Percentiles rank a stretch among this genome's conserved stretches.
These are phyloP conservation scores for Cicer pinnatifidum DNA, from an alignment of 306 rosid genomes.

Conservation along the genomic window DNA sequence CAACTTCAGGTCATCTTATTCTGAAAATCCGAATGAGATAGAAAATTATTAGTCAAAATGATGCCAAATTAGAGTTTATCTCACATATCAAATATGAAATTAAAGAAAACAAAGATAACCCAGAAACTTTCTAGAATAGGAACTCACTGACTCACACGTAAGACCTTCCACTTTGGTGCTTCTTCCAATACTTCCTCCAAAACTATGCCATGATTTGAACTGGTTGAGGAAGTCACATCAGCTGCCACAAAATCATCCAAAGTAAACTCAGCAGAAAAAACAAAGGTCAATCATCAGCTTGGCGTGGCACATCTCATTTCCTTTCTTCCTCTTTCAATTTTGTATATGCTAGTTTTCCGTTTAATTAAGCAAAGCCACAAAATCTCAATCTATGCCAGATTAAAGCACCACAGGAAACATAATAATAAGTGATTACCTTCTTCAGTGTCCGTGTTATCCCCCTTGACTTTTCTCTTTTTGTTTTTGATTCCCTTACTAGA, in stretches of 20 bases:
- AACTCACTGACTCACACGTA: constrained; percentile 99
- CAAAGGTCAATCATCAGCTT: constrained; percentile 24
- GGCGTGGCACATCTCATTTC: constrained; percentile 1
- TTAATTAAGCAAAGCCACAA: constrained; percentile 23
- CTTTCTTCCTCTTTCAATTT: constrained; percentile 1
- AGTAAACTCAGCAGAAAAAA: not conserved
- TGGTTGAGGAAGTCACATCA: constrained; percentile 57
- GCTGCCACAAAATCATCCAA: constrained; percentile 51
- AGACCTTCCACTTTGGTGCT: constrained; percentile 99
- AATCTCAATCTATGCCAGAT: constrained; percentile 30
- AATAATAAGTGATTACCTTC: constrained; percentile 54
- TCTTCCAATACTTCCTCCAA: constrained; percentile 95
- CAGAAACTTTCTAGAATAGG: constrained; percentile 54
- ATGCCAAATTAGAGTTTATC: constrained; percentile 34
- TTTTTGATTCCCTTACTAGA: constrained; percentile 54
- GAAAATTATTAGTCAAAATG: constrained; percentile 13
- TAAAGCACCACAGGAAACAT: constrained; percentile 12
- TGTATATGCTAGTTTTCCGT: constrained; percentile 1
- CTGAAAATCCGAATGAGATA: constrained; percentile 19
- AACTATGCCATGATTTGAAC: constrained; percentile 52
- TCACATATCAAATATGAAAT: constrained; percentile 28
- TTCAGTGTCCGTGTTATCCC: constrained; percentile 52
- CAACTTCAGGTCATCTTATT: constrained; percentile 39
- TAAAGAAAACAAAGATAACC: constrained; percentile 38
- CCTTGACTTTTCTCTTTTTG: constrained; percentile 73